Conservation (phyloP, 768 basidiomycete genomes). For the Nidularia sp. region DNA sequence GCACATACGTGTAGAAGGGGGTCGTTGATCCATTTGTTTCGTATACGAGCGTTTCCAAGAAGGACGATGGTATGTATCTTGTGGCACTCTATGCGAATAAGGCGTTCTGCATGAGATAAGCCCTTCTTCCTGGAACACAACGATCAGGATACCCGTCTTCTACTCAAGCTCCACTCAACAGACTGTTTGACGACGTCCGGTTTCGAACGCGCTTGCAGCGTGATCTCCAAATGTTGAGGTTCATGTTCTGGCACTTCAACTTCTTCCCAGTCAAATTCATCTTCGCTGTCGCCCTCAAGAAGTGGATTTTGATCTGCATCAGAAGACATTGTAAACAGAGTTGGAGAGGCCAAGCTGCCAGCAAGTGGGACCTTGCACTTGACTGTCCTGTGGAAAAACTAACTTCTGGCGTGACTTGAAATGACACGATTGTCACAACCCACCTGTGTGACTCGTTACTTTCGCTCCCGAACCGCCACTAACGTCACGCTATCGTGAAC, state of each 20-base stretch:
- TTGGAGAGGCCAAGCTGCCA: background rate
- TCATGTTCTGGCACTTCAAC: conserved; percentile 54
- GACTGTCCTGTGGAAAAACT: background rate
- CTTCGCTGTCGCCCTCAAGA: conserved; percentile 43
- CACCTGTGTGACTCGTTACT: background rate
- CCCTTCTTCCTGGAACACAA: conserved; percentile 36
- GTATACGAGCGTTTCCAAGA: conserved; percentile 64
- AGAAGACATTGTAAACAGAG: conserved; percentile 12
- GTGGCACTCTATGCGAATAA: conserved; percentile 75
- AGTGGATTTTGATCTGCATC: conserved; percentile 8
- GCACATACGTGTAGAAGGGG: conserved; percentile 72
- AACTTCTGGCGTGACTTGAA: background rate
- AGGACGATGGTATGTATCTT: conserved; percentile 87
- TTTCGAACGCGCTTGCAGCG: conserved; percentile 46
- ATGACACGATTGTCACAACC: background rate
- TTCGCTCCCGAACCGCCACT: background rate
- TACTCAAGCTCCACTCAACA: conserved; percentile 14
- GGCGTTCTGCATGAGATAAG: conserved; percentile 62
- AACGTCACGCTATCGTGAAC: background rate
- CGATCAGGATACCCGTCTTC: background rate
- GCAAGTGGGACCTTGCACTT: background rate
- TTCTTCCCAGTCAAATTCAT: conserved; percentile 82
- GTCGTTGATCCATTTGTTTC: conserved; percentile 87
- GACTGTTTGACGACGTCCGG: conserved; percentile 38
- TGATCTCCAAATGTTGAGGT: conserved; percentile 61